These are phyloP conservation scores for Grosmannia clavigera DNA, from an alignment of 2,329 filamentous ascomycete genomes.

Conservation along the genomic window DNA sequence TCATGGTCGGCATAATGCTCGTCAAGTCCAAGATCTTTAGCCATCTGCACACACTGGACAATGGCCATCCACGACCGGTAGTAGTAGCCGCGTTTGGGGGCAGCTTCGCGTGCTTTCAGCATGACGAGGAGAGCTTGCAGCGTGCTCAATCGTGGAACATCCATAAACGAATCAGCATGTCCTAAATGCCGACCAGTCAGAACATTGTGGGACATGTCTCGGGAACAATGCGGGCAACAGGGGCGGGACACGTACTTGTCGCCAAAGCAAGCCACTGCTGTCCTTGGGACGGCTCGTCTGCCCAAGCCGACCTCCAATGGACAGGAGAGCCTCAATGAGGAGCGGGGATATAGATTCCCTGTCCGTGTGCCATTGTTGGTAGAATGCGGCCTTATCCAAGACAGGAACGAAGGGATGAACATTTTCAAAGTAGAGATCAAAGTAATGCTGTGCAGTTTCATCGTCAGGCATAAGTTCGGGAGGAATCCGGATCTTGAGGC, in stretches of 20 bases:
- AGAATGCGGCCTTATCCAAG: conserved; percentile 68
- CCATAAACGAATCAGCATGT: conserved; percentile 88
- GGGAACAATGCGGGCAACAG: not conserved
- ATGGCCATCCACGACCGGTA: conserved; percentile 96
- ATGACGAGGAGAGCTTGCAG: conserved; percentile 81
- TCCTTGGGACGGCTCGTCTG: conserved; percentile 72
- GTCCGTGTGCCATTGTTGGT: conserved; percentile 78
- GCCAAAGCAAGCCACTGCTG: conserved; percentile 90
- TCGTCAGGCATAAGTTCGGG: conserved; percentile 88
- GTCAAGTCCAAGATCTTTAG: conserved; percentile 77
- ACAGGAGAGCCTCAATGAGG: conserved; percentile 81
- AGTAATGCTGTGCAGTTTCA: conserved; percentile 68
- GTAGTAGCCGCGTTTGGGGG: conserved; percentile 87
- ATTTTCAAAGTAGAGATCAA: conserved; percentile 80
- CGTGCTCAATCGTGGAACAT: conserved; percentile 79
- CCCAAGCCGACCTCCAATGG: conserved; percentile 72
- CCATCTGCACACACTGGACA: conserved; percentile 86
- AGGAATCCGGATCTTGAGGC: conserved; percentile 74
- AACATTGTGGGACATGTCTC: not conserved
- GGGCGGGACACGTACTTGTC: conserved; percentile 44
- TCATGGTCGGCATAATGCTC: conserved; percentile 75
- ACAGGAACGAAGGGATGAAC: conserved; percentile 91
- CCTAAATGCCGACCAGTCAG: conserved; percentile 32
- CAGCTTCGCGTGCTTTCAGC: conserved; percentile 82
- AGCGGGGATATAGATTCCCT: conserved; percentile 78